phyloP scores from a whole-genome alignment of 495 filamentous ascomycete species.

The Xylaria grammica region DNA sequence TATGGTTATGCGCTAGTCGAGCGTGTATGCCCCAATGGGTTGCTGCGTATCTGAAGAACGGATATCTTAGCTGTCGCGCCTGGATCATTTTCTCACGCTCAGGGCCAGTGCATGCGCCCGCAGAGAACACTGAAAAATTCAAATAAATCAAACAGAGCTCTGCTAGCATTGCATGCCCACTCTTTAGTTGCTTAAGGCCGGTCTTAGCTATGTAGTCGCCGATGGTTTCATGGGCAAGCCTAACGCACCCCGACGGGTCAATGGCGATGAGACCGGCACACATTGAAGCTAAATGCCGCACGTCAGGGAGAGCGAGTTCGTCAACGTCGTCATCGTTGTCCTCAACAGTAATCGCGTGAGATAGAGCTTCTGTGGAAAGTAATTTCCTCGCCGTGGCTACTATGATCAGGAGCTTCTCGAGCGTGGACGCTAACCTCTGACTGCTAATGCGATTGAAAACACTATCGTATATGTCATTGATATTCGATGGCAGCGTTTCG shows the following conservation, averaged over 20 bases:
- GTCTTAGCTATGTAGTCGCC: conserved; percentile 4
- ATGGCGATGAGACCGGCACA: background rate
- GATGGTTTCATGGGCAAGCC: conserved; percentile 1
- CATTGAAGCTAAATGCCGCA: background rate
- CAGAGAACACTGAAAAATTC: background rate
- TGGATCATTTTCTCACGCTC: background rate
- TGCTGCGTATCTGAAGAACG: background rate
- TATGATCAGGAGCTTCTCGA: conserved; percentile 11
- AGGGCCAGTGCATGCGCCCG: background rate
- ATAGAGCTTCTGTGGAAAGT: background rate
- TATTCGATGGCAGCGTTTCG: background rate
- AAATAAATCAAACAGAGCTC: background rate
- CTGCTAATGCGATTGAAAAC: conserved; percentile 7
- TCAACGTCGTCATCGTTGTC: background rate
- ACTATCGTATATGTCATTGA: conserved; percentile 7
- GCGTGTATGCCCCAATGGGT: background rate
- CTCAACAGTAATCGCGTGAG: background rate
- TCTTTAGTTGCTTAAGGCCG: background rate
- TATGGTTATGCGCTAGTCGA: background rate
- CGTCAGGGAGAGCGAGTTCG: background rate
- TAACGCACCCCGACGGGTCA: background rate
- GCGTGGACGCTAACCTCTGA: background rate
- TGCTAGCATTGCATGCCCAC: background rate
- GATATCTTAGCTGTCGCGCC: background rate
- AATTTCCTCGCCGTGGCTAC: conserved; percentile 3